phyloP scores from a whole-genome alignment of 139 green algal genomes.

The Eudorina sp. region DNA sequence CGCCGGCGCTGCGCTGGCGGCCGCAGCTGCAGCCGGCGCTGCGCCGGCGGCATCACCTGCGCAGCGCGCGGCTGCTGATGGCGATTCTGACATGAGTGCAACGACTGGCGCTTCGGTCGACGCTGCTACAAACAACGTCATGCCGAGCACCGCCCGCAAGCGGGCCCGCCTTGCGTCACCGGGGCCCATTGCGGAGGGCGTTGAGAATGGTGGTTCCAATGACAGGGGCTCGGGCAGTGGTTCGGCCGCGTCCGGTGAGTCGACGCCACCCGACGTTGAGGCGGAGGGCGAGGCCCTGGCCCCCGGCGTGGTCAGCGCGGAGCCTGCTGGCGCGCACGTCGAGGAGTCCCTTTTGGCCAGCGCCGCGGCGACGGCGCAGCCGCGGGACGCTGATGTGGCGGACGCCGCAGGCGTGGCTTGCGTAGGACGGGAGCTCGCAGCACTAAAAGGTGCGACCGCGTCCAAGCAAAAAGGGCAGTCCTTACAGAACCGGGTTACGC shows the following conservation, averaged over 20 bases:
- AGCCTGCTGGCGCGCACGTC: no score
- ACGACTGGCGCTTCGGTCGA: not conserved
- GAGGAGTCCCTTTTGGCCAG: no score
- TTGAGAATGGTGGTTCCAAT: not conserved
- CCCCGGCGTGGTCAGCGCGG: no score
- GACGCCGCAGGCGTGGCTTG: no score
- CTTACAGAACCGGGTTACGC: no score
- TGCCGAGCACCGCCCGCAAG: constrained; percentile 7
- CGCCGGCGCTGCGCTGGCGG: not conserved
- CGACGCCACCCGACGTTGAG: not conserved
- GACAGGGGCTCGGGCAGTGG: not conserved
- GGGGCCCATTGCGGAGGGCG: not conserved
- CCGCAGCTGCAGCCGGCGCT: not conserved
- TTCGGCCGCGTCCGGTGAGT: not conserved
- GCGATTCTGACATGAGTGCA: no score
- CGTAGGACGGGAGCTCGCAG: no score
- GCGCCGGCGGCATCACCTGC: not conserved
- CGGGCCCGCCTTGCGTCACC: not conserved
- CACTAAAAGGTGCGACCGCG: no score
- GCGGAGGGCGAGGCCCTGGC: not conserved
- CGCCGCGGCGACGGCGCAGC: no score
- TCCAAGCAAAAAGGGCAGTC: no score
- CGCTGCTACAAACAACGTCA: not conserved
- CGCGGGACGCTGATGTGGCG: no score
- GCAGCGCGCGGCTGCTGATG: not conserved